phyloP scores from a whole-genome alignment of 768 basidiomycete species.

The Psilocybe azurescens region DNA sequence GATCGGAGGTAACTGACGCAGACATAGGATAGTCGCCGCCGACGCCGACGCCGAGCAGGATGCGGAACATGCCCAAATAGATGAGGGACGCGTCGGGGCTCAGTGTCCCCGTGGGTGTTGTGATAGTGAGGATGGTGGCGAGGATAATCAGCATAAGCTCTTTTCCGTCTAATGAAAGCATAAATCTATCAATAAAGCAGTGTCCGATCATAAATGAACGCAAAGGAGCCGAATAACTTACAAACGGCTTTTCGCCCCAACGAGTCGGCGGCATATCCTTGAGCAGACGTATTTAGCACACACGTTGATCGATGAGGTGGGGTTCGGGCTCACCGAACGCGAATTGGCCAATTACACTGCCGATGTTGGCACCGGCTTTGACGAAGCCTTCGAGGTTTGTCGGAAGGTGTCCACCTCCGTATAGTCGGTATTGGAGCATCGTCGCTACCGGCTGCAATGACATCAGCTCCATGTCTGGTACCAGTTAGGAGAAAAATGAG shows the following conservation, averaged over 20 bases:
- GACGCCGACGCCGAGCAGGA: conserved; percentile 77
- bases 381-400: conserved; percentile 54
- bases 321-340: conserved; percentile 42
- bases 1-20: conserved; percentile 70
- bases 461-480: neutral
- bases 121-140: conserved; percentile 73
- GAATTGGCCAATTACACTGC: conserved; percentile 65
- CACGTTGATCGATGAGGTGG: neutral
- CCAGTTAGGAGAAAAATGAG: neutral
- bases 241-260: conserved; percentile 74
- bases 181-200: conserved; percentile 3
- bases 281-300: neutral
- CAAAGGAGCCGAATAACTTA: conserved; percentile 25
- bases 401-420: conserved; percentile 49
- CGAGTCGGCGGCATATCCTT: conserved; percentile 66
- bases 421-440: conserved; percentile 44
- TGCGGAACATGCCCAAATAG: conserved; percentile 70
- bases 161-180: conserved; percentile 58
- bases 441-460: conserved; percentile 24
- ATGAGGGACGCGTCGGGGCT: conserved; percentile 58
- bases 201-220: neutral
- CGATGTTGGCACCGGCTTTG: conserved; percentile 66
- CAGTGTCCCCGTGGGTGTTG: conserved; percentile 66
- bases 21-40: conserved; percentile 86
- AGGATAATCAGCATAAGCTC: conserved; percentile 83